These are phyloP conservation scores for Penicillium robsamsonii DNA, from an alignment of 495 filamentous ascomycete genomes.

Conservation along the genomic window DNA sequence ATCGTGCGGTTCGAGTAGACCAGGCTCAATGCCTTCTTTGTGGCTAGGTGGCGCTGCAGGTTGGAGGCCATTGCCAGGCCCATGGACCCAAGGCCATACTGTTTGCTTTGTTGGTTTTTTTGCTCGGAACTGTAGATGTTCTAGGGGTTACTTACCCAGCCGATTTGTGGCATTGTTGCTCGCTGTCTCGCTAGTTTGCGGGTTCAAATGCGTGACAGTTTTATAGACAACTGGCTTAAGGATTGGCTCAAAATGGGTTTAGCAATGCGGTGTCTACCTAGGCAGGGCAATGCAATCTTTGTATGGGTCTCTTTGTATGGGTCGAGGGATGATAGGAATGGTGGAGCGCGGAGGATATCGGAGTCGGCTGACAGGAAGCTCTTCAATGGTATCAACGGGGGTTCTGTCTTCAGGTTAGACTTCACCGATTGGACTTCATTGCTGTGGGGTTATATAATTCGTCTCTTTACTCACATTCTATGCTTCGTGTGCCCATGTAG, in stretches of 20 bases:
- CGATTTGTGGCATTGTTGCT: constrained; percentile 39
- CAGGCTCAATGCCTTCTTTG: constrained; percentile 36
- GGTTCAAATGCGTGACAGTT: not conserved
- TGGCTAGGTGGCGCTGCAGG: constrained; percentile 43
- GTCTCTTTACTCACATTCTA: not conserved
- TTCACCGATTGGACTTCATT: not conserved
- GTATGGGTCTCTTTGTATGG: not conserved
- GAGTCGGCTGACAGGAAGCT: constrained; percentile 29
- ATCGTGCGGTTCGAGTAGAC: constrained; percentile 48
- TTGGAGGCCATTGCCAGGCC: constrained; percentile 51
- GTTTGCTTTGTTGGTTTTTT: constrained; percentile 10
- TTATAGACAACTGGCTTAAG: not conserved
- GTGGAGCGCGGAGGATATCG: constrained; percentile 28
- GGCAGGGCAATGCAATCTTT: not conserved
- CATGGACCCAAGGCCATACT: constrained; percentile 51
- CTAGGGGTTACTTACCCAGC: constrained; percentile 32
- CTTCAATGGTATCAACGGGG: not conserved
- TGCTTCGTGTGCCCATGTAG: not conserved
- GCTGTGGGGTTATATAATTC: not conserved
- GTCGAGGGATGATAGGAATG: constrained; percentile 1
- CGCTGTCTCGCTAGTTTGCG: not conserved
- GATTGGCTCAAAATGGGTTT: not conserved
- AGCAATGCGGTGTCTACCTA: not conserved
- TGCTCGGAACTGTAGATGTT: not conserved
- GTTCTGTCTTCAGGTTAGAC: not conserved